Conservation (phyloP, 1,284 basidiomycete species). For the Psilocybe mexicana region DNA sequence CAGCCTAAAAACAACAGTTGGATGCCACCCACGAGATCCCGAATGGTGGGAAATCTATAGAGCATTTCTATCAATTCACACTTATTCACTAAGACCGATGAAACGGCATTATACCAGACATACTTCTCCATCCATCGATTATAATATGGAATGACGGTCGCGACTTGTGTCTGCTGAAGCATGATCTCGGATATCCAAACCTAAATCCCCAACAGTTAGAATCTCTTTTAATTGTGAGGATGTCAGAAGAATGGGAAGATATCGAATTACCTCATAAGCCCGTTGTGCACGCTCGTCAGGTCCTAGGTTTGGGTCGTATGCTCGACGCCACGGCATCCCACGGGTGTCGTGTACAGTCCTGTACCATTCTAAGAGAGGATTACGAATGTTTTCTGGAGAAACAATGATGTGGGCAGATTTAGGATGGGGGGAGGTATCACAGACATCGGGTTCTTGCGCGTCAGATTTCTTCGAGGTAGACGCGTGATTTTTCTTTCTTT, state of each 20-base stretch:
- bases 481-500: constrained; percentile 15
- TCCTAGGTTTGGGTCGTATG: constrained; percentile 53
- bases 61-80: constrained; percentile 19
- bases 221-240: constrained; percentile 3
- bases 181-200: constrained; percentile 94
- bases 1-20: constrained; percentile 7
- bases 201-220: constrained; percentile 35
- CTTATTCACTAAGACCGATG: constrained; percentile 5
- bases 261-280: constrained; percentile 69
- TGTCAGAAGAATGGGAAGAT: constrained; percentile 4
- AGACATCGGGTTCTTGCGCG: constrained; percentile 10
- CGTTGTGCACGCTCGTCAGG: constrained; percentile 62
- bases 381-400: constrained; percentile 40
- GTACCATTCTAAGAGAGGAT: constrained; percentile 68
- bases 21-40: constrained; percentile 59
- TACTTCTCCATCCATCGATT: constrained; percentile 82
- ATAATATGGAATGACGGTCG: constrained; percentile 90
- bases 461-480: constrained; percentile 8
- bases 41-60: constrained; percentile 80
- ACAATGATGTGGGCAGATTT: constrained; percentile 35
- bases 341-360: constrained; percentile 58
- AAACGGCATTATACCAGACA: constrained; percentile 26
- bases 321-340: constrained; percentile 87
- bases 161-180: constrained; percentile 95
- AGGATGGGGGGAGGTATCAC: constrained; percentile 27